phyloP scores from a whole-genome alignment of 805 yeast genomes.

The Saccharomycopsis sp. region DNA sequence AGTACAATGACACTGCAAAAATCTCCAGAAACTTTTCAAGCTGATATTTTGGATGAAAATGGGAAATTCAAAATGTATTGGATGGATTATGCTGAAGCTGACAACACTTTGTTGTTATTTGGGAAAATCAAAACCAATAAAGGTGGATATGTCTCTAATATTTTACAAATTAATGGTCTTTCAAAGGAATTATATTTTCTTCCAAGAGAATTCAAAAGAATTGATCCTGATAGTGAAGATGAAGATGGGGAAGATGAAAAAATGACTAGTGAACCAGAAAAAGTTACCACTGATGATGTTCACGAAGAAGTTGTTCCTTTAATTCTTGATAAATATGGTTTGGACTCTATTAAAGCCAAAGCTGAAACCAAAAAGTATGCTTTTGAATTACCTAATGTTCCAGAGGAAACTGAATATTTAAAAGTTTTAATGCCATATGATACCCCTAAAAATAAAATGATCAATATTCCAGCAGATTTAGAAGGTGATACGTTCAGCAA shows the following conservation, averaged over 20 bases:
- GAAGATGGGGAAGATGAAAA: conserved; percentile 22
- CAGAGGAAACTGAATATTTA: conserved; percentile 69
- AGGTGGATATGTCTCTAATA: conserved; percentile 48
- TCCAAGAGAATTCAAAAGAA: conserved; percentile 38
- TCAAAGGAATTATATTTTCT: conserved; percentile 65
- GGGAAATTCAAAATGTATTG: conserved; percentile 68
- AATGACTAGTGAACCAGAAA: conserved; percentile 29
- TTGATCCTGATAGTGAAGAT: conserved; percentile 15
- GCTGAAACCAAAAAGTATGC: conserved; percentile 74
- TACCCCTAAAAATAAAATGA: conserved; percentile 42
- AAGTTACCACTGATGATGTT: conserved; percentile 50
- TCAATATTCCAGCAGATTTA: conserved; percentile 47
- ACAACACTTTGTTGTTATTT: conserved; percentile 56
- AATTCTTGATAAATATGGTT: conserved; percentile 49
- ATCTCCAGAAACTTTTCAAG: not conserved
- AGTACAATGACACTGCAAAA: not conserved
- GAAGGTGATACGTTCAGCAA: conserved; percentile 68
- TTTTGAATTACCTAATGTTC: conserved; percentile 74
- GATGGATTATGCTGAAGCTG: conserved; percentile 81
- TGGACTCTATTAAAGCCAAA: conserved; percentile 55
- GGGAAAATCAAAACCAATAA: conserved; percentile 66
- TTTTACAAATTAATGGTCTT: conserved; percentile 65
- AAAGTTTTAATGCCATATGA: conserved; percentile 68
- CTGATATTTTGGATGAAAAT: conserved; percentile 29
- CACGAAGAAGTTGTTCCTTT: conserved; percentile 67